Percentiles rank a stretch among this genome's conserved stretches.
phyloP scores from a whole-genome alignment of 1,284 basidiomycete genomes.

The Puccinia novopanici region DNA sequence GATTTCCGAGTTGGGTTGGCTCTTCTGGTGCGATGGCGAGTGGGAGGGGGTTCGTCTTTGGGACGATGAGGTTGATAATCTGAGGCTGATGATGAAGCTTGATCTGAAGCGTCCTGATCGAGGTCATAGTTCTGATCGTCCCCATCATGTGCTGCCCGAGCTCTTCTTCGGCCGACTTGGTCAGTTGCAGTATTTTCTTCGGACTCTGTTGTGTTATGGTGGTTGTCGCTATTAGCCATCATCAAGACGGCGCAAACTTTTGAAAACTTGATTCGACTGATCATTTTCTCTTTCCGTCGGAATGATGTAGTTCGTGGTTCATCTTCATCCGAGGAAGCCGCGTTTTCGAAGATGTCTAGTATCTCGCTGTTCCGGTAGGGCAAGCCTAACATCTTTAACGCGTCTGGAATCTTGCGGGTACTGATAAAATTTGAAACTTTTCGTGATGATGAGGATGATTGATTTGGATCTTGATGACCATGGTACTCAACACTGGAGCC shows the following conservation, averaged over 20 bases:
- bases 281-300: not conserved
- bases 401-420: slow-evolving; percentile 21
- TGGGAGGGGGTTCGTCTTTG: not conserved
- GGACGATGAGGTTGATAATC: slow-evolving; percentile 23
- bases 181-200: slow-evolving; percentile 10
- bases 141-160: not conserved
- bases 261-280: slow-evolving; percentile 32
- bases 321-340: slow-evolving; percentile 36
- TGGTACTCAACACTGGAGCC: not conserved
- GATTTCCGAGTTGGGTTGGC: not conserved
- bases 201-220: not conserved
- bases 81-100: not conserved
- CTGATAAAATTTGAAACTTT: slow-evolving; percentile 6
- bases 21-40: slow-evolving; percentile 3
- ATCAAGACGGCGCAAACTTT: slow-evolving; percentile 46
- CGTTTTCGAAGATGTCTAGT: slow-evolving; percentile 37
- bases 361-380: slow-evolving; percentile 40
- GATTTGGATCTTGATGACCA: not conserved
- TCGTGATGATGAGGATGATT: not conserved
- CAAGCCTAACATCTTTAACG: slow-evolving; percentile 27
- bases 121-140: slow-evolving; percentile 4
- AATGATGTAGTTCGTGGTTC: not conserved
- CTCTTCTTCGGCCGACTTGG: slow-evolving; percentile 7
- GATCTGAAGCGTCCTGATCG: slow-evolving; percentile 2
- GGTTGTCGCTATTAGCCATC: not conserved